A percentile compares a stretch with the other conserved stretches of the same genome.
These are phyloP conservation scores for Aurantiochytrium sp. DNA, from an alignment of 108 stramenopile species.

Conservation along the genomic window DNA sequence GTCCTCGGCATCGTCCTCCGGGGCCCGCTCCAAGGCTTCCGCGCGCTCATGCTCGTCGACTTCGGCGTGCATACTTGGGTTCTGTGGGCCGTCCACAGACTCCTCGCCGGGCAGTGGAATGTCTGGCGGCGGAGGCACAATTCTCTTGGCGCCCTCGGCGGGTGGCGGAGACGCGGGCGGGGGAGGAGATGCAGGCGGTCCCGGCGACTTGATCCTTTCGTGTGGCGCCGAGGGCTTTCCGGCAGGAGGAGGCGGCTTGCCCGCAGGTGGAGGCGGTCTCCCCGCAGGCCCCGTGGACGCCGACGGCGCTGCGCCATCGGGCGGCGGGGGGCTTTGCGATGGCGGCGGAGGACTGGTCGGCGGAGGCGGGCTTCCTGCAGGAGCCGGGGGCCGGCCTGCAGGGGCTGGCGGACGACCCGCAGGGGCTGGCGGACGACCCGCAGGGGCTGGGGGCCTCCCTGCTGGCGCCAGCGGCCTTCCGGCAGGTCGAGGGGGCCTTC, in stretches of 20 bases:
- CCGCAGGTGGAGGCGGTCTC: not conserved
- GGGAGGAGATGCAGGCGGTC: not conserved
- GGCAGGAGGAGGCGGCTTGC: not conserved
- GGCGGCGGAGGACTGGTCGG: not conserved
- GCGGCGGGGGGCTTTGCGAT: too few relatives aligned
- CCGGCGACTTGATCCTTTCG: not conserved
- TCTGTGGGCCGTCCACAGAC: too few relatives aligned
- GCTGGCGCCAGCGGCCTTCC: not conserved
- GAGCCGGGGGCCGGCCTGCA: not conserved
- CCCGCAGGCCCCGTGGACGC: not conserved
- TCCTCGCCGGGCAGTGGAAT: too few relatives aligned
- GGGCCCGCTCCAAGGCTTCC: not conserved
- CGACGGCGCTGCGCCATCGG: not conserved
- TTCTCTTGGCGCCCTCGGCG: not conserved
- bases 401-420: slow-evolving; percentile 6
- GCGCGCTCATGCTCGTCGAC: not conserved
- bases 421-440: not conserved
- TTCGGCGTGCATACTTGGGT: too few relatives aligned
- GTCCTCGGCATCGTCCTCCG: not conserved
- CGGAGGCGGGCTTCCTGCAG: slow-evolving; percentile 3
- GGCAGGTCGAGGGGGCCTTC: not conserved
- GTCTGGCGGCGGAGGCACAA: not conserved
- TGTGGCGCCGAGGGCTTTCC: too few relatives aligned
- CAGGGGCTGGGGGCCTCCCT: not conserved
- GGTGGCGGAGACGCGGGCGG: not conserved